These are phyloP conservation scores for Vaccinium vitisidaea DNA, from an alignment of 148 eudicot genomes.

Conservation along the genomic window DNA sequence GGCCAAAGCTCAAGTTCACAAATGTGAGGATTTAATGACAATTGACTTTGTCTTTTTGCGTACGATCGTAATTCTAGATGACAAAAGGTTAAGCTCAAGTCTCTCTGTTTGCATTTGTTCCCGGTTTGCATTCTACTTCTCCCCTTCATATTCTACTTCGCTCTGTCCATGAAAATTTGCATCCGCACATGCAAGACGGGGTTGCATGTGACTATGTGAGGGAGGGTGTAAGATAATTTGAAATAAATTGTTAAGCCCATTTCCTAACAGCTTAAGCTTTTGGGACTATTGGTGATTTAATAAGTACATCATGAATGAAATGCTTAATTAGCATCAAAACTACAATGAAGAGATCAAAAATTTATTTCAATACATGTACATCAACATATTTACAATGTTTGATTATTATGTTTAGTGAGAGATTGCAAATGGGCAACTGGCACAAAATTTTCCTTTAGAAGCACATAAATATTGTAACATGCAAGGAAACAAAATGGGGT, in stretches of 20 bases:
- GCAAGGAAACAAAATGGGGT: constrained; percentile 5
- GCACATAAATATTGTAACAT: background rate
- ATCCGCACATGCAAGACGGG: no score
- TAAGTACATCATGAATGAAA: background rate
- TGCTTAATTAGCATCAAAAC: background rate
- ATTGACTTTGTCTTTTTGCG: background rate
- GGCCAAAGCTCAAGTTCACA: background rate
- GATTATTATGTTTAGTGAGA: constrained; percentile 5
- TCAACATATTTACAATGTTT: constrained; percentile 21
- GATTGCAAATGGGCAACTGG: background rate
- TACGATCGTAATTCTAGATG: background rate
- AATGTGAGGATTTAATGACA: background rate
- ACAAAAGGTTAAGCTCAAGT: background rate
- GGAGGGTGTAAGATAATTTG: no score
- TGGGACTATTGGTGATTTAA: no score
- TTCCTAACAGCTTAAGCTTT: no score
- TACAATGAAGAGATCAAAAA: background rate
- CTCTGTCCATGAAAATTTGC: no score
- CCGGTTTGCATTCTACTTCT: no score
- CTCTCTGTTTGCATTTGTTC: no score
- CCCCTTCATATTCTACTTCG: no score
- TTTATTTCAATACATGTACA: background rate
- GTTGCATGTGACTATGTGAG: no score
- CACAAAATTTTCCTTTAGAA: background rate
- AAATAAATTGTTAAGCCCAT: no score